Percentiles rank a stretch among this genome's conserved stretches.
Evolutionary conservation across 2,329 filamentous ascomycete genomes (phyloP).

Genomic region (Xylaria hypoxylon): DNA sequence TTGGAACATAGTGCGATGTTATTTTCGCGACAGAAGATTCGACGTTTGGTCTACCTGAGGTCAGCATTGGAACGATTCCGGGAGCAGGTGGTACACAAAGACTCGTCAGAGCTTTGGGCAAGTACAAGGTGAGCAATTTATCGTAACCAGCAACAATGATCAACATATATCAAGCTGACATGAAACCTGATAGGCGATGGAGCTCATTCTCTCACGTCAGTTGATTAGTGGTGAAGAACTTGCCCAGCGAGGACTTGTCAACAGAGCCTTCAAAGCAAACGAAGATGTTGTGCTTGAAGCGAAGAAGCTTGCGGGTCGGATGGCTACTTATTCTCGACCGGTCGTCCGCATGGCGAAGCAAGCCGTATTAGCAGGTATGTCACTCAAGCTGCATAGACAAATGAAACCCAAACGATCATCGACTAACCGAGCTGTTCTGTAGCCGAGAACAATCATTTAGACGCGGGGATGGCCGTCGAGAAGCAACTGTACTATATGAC

Average conservation of each 20-base stretch:
- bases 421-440: slow-evolving; percentile 39
- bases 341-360: slow-evolving; percentile 58
- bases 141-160: not conserved
- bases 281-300: slow-evolving; percentile 55
- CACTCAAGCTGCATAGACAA: not conserved
- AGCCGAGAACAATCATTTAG: slow-evolving; percentile 57
- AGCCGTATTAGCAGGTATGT: slow-evolving; percentile 51
- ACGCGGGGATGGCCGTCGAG: slow-evolving; percentile 54
- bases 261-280: slow-evolving; percentile 50
- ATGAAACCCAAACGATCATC: slow-evolving; percentile 2
- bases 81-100: slow-evolving; percentile 87
- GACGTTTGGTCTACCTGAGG: slow-evolving; percentile 94
- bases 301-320: slow-evolving; percentile 53
- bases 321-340: slow-evolving; percentile 56
- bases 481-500: slow-evolving; percentile 54
- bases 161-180: slow-evolving; percentile 23
- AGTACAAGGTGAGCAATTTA: slow-evolving; percentile 48
- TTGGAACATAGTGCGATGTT: slow-evolving; percentile 52
- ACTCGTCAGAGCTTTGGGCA: slow-evolving; percentile 52
- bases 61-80: slow-evolving; percentile 91
- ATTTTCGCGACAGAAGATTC: slow-evolving; percentile 82
- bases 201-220: slow-evolving; percentile 58
- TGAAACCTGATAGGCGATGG: slow-evolving; percentile 55
- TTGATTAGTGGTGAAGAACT: slow-evolving; percentile 53
- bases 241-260: slow-evolving; percentile 56